Base-by-base conservation (phyloP, 2,329 filamentous ascomycete genomes). In the Fusarium subtropicale region DNA sequence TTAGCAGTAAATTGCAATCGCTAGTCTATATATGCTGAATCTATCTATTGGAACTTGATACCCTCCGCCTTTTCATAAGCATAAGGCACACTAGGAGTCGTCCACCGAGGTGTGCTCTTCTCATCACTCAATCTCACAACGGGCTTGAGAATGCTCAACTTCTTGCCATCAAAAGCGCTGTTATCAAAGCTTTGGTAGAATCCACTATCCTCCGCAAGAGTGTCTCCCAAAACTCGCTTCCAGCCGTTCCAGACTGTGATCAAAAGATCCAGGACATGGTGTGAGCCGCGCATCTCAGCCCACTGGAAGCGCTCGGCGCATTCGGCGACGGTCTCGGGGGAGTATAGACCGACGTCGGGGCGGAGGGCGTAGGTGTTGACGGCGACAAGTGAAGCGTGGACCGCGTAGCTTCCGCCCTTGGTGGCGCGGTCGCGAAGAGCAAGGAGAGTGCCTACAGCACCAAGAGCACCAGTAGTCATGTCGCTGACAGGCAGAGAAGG, bases 401-500 rank as follows among this genome's bases (percentile, higher is more conserved):
- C 62, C 0, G 62, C 53, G 7, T 65, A 65, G 60, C 53, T 65
- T 30, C 62, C 62, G 3, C 62, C 62, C 15, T 76, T 65, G 3
- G 39, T 54, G 0, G 79, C 77, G 1, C 79, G 71, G 44, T 78
- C 76, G 26, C 75, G 71, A 5, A 80, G 63, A 1, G 74, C 78
- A n/a, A 79, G 59, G 64, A 80, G 71, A 1, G 75, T 64, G 7
- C 74, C 76, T 0, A 81, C 67, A 7, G 76, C 78, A 6, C 77
- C 77, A 0, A 80, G 62, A 11, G 72, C 63, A 0, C 78, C 78
- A 0, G 78, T 78, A 1, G 75, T 73, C 79, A 81, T 80, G 56
- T 81, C 79, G 3, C 74, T 75, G 18, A 80, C 73, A 7, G 79
- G 68, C 2, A 73, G 34, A 8, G 65, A 47, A 3, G 60, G 68